phyloP scores from a whole-genome alignment of 371 early-diverging fungal genomes.

The Batrachochytrium dendrobatidis region DNA sequence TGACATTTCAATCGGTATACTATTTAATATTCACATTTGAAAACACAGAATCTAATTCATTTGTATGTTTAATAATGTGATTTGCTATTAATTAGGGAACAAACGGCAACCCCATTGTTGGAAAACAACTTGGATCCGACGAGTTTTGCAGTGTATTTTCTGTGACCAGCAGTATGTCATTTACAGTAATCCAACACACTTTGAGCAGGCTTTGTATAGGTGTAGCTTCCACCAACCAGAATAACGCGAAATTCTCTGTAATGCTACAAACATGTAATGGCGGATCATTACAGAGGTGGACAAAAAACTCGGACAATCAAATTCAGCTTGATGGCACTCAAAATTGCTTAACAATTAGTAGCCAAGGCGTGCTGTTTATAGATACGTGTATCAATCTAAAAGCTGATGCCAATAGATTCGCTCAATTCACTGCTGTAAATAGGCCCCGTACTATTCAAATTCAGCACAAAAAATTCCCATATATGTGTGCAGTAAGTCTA shows the following conservation, averaged over 20 bases:
- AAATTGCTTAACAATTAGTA: not conserved
- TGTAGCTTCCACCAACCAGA: not conserved
- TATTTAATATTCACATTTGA: too few relatives aligned
- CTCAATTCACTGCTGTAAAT: too few relatives aligned
- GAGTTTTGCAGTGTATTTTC: not conserved
- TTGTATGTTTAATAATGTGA: too few relatives aligned
- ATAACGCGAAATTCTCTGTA: not conserved
- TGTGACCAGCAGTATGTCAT: not conserved
- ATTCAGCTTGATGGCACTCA: not conserved
- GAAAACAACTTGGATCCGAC: not conserved
- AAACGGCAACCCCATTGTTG: not conserved
- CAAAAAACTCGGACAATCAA: not conserved
- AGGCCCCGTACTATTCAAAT: not conserved
- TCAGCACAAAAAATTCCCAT: not conserved
- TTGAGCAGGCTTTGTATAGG: not conserved
- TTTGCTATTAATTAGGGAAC: too few relatives aligned
- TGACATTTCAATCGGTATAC: too few relatives aligned
- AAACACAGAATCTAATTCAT: too few relatives aligned
- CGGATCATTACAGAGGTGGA: not conserved
- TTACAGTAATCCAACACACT: not conserved
- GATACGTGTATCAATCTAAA: not conserved
- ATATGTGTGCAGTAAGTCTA: not conserved
- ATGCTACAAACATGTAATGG: not conserved
- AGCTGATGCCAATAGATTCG: not conserved
- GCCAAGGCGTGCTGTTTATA: too few relatives aligned